Percentiles rank a stretch among this genome's conserved stretches.
Conservation (phyloP, 257 asterid genomes). For the Penstemon davidsonii region DNA sequence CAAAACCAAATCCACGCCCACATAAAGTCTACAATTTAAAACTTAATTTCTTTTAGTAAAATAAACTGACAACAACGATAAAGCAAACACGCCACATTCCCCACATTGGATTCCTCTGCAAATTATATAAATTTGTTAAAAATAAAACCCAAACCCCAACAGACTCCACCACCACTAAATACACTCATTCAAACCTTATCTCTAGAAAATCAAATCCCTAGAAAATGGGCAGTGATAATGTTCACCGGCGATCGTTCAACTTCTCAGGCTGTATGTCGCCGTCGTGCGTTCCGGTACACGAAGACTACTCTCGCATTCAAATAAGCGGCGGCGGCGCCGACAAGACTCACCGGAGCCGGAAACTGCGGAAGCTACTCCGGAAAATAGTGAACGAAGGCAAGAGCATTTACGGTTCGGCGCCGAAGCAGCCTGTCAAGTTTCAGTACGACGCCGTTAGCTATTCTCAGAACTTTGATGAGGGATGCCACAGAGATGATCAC, state of each 20-base stretch:
- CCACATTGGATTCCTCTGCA: too few relatives aligned
- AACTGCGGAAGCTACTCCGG: constrained; percentile 53
- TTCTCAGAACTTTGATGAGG: constrained; percentile 67
- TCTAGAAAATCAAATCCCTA: neutral
- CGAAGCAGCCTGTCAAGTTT: constrained; percentile 32
- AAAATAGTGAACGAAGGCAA: constrained; percentile 55
- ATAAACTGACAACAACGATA: too few relatives aligned
- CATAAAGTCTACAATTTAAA: too few relatives aligned
- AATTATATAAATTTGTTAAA: too few relatives aligned
- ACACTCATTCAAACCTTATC: too few relatives aligned
- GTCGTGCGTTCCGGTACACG: constrained; percentile 72
- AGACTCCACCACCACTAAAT: too few relatives aligned
- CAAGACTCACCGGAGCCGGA: constrained; percentile 30
- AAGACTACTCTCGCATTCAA: constrained; percentile 61
- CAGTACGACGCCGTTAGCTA: constrained; percentile 66
- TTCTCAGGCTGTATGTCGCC: constrained; percentile 75
- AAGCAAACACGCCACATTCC: too few relatives aligned
- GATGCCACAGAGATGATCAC: constrained; percentile 44
- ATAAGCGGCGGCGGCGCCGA: constrained; percentile 10
- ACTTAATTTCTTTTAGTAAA: too few relatives aligned
- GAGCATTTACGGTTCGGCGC: constrained; percentile 40
- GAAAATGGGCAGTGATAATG: constrained; percentile 47
- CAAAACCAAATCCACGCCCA: too few relatives aligned
- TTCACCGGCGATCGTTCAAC: constrained; percentile 46
- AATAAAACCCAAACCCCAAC: too few relatives aligned